A percentile compares a stretch with the other conserved stretches of the same genome.
Conservation (phyloP, 2,329 filamentous ascomycete genomes). For the Sarocladium oryzae region DNA sequence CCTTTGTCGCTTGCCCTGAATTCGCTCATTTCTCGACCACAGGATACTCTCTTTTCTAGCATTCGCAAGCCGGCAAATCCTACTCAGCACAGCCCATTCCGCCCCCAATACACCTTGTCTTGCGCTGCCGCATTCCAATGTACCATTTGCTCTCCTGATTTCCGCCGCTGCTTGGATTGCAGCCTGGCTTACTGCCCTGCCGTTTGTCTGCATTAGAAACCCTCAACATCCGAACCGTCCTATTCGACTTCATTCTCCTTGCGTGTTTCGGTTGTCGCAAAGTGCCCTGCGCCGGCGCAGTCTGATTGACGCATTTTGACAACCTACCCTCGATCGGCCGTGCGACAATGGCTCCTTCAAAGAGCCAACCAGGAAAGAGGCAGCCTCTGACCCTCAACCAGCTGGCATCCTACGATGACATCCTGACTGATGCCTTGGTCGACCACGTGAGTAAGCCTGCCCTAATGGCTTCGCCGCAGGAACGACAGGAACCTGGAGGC, state of each 20-base stretch:
- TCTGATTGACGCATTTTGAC: background rate
- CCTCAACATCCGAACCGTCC: background rate
- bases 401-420: constrained; percentile 89
- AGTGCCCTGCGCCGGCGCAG: background rate
- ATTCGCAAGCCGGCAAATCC: background rate
- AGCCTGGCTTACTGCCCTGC: background rate
- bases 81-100: background rate
- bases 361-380: constrained; percentile 42
- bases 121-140: constrained; percentile 8
- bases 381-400: constrained; percentile 78
- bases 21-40: constrained; percentile 7
- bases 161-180: constrained; percentile 6
- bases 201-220: background rate
- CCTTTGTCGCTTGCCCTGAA: constrained; percentile 7
- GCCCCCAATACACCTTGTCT: background rate
- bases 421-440: constrained; percentile 88
- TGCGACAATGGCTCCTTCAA: constrained; percentile 29
- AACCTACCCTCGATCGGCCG: background rate
- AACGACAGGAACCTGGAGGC: background rate
- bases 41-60: background rate
- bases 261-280: background rate
- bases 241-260: background rate
- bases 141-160: background rate
- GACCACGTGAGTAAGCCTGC: constrained; percentile 69
- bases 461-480: background rate